Conservation (phyloP, 176 grass and related monocot species). For the Triticum urartu region DNA sequence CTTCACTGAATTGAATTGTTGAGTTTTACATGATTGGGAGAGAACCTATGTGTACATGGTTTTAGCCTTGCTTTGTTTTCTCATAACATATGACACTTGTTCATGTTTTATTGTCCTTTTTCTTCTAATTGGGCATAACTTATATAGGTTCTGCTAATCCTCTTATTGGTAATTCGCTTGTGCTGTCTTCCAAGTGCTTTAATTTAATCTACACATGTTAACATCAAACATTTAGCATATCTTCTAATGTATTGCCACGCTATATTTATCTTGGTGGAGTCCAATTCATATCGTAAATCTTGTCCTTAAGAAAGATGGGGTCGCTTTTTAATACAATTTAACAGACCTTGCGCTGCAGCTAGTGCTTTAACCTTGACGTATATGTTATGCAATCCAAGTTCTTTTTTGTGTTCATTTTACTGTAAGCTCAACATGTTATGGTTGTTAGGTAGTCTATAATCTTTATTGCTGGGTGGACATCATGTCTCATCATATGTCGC, state of each 20-base stretch:
- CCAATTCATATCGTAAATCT: not conserved
- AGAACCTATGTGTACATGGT: not conserved
- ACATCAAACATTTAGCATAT: not conserved
- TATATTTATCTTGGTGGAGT: conserved; percentile 5
- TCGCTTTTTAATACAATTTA: not conserved
- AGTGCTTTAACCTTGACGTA: conserved; percentile 12
- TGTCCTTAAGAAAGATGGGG: not conserved
- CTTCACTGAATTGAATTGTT: conserved; percentile 4
- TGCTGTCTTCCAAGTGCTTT: not conserved
- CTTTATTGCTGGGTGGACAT: conserved; percentile 3
- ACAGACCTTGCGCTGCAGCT: not conserved
- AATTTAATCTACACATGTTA: not conserved
- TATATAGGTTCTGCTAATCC: not conserved
- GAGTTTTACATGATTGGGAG: conserved; percentile 8
- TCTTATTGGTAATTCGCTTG: conserved; percentile 19
- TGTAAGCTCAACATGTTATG: not conserved
- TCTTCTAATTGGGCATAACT: not conserved
- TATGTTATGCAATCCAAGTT: conserved; percentile 8
- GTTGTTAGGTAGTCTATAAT: conserved; percentile 20
- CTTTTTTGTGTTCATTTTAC: conserved; percentile 18
- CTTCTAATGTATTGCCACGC: not conserved
- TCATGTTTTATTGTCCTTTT: not conserved
- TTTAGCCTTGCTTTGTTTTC: not conserved
- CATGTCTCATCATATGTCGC: not conserved
- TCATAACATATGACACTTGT: not conserved